Base-by-base conservation (phyloP, 192 early-diverging fungal genomes). In the Dissophora ornata region DNA sequence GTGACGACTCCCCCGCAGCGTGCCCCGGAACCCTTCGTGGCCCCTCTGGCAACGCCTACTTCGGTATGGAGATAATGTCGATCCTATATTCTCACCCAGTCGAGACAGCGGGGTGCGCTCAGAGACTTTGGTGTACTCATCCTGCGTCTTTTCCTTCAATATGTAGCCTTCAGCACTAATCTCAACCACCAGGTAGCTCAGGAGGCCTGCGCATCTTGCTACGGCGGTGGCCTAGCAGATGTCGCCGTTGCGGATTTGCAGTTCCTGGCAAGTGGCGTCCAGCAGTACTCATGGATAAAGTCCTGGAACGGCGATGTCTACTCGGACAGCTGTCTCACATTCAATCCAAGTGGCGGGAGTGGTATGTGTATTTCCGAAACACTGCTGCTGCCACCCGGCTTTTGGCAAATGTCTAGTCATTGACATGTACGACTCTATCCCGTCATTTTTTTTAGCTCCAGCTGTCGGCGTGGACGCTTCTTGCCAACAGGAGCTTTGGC, bases 31-130 rank as follows among this genome's bases (percentile, higher is more conserved):
- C 56, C 4, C 51, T 69, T 21, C 22, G 47, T 6, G 66, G 81
- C 24, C 83, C 81, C 30, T 79, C 73, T 22, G 81, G 83, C 66
- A 80, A 79, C 26, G 63, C 53, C 13, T 80, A 74, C 50, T 74
- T 66, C 54, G 62, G 71, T 74, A 66, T 6, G 33, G 7, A 15
- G 2, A 29, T 30, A 26, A n/a, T n/a, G n/a, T n/a, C n/a, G n/a
- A n/a, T n/a, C n/a, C n/a, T n/a, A n/a, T n/a, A n/a, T n/a, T n/a
- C n/a, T n/a, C n/a, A n/a, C n/a, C n/a, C n/a, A n/a, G n/a, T n/a
- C n/a, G n/a, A n/a, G n/a, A n/a, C n/a, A n/a, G n/a, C n/a, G n/a
- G n/a, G n/a, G n/a, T n/a, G n/a, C n/a, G n/a, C n/a, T n/a, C n/a
- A n/a, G n/a, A n/a, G n/a, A n/a, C n/a, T n/a, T n/a, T n/a, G n/a